These are phyloP conservation scores for Taphrina communis DNA, from an alignment of 1,139 yeast species.

Conservation along the genomic window DNA sequence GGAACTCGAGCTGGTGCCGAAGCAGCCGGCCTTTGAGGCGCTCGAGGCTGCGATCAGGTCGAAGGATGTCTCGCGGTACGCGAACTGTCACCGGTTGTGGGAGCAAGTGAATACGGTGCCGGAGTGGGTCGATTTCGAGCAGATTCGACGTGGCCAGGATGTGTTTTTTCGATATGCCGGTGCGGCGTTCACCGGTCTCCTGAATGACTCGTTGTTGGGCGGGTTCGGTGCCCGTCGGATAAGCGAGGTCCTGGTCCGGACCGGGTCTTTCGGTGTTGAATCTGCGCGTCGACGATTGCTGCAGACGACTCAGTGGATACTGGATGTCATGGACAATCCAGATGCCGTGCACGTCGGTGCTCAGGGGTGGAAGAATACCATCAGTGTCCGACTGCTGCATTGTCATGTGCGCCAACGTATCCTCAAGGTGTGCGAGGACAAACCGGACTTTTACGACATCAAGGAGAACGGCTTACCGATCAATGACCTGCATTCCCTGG, in stretches of 20 bases:
- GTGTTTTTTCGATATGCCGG: conserved; percentile 40
- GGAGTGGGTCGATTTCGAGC: conserved; percentile 41
- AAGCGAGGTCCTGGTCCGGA: conserved; percentile 36
- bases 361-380: conserved; percentile 34
- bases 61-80: conserved; percentile 2
- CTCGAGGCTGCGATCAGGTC: conserved; percentile 20
- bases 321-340: conserved; percentile 37
- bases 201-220: conserved; percentile 35
- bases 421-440: conserved; percentile 14
- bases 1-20: conserved; percentile 27
- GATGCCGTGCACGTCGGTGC: conserved; percentile 31
- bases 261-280: conserved; percentile 38
- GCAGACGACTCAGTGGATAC: conserved; percentile 38
- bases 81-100: conserved; percentile 20
- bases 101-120: conserved; percentile 32
- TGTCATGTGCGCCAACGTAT: conserved; percentile 34
- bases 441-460: conserved; percentile 36
- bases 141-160: conserved; percentile 39
- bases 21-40: conserved; percentile 26
- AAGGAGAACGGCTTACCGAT: conserved; percentile 33
- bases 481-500: conserved; percentile 34
- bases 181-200: conserved; percentile 35
- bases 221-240: conserved; percentile 39
- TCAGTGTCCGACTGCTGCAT: conserved; percentile 39
- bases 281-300: conserved; percentile 37